Base-by-base conservation (phyloP, 1,139 yeast species). In the Diutina neorugosa region DNA sequence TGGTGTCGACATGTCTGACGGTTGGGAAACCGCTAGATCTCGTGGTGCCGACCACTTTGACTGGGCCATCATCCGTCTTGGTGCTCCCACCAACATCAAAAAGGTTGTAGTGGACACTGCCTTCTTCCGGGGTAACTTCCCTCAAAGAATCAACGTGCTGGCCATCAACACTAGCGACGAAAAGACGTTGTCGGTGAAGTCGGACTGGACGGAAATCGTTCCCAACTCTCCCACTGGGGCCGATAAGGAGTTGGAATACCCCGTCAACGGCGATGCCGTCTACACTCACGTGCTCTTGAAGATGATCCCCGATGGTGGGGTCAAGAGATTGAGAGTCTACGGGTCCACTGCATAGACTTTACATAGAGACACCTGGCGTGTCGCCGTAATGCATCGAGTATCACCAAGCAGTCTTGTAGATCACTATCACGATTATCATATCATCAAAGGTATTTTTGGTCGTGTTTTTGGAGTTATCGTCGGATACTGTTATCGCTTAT, bases 21-120 rank as follows among this genome's bases (percentile, higher is more conserved):
- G 98, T 16, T 91, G 98, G 98, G 98, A 91, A 67, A 91, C 98
- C n/a, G 81, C 81, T 60, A 80, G 98, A 65, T 88, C 96, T 1
- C 78, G 98, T 66, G 76, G 71, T 19, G 78, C 83, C 3, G 91
- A 88, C 46, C 98, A 91, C 66, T 81, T 78, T 44, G 98, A 91
- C 71, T 91, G 97, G 96, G 96, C 81, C 2, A 77, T 87, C 53
- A 77, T 91, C 55, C 80, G 84, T 61, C 77, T 91, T 54, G 97
- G 96, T 20, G 80, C 84, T 31, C 69, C 73, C 25, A 70, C 86
- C 7, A 73, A 74, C 9, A 72, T 88, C 55, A 69, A 76, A 41
- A 74, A 80, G 56, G 70, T 90, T 49, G 76, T 86, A 2, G 78
- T 91, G 41, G 98, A 93, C 66, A 93, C 98, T 19, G 96, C 96